Conservation (phyloP, 192 early-diverging fungal species). For the Backusella morwellensis region DNA sequence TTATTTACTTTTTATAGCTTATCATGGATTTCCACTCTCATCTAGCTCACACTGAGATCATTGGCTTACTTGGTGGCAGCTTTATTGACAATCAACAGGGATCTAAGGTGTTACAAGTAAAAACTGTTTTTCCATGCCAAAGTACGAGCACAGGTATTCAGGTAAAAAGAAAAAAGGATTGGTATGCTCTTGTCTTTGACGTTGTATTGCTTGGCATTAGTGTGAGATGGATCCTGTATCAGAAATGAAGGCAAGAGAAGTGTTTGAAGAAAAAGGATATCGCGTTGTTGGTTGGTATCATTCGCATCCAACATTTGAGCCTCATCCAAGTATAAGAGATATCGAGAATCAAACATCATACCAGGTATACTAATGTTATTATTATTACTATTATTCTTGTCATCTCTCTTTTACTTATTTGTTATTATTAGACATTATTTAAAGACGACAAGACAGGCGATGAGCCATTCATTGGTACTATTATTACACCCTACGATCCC, state of each 20-base stretch:
- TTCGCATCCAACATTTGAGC: slow-evolving; percentile 92
- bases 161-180: neutral
- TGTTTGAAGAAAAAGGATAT: slow-evolving; percentile 60
- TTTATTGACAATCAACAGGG: slow-evolving; percentile 44
- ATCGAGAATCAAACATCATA: slow-evolving; percentile 87
- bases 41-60: slow-evolving; percentile 88
- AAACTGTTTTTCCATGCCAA: slow-evolving; percentile 76
- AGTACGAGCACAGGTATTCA: slow-evolving; percentile 69
- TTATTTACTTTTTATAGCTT: slow-evolving; percentile 47
- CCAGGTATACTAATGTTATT: slow-evolving; percentile 53
- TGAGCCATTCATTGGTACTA: slow-evolving; percentile 90
- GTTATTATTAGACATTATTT: slow-evolving; percentile 51
- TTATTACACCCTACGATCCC: slow-evolving; percentile 80
- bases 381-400: neutral
- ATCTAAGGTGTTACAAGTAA: slow-evolving; percentile 50
- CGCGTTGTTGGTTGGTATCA: slow-evolving; percentile 95
- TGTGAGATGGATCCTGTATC: slow-evolving; percentile 94
- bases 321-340: slow-evolving; percentile 85
- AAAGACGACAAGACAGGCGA: slow-evolving; percentile 52
- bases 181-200: neutral
- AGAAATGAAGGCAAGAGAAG: slow-evolving; percentile 79
- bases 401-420: neutral
- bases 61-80: slow-evolving; percentile 86
- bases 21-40: slow-evolving; percentile 95
- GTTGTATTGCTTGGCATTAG: slow-evolving; percentile 27